These are phyloP conservation scores for Niveomyces coronatus DNA, from an alignment of 2,329 filamentous ascomycete species.

Conservation along the genomic window DNA sequence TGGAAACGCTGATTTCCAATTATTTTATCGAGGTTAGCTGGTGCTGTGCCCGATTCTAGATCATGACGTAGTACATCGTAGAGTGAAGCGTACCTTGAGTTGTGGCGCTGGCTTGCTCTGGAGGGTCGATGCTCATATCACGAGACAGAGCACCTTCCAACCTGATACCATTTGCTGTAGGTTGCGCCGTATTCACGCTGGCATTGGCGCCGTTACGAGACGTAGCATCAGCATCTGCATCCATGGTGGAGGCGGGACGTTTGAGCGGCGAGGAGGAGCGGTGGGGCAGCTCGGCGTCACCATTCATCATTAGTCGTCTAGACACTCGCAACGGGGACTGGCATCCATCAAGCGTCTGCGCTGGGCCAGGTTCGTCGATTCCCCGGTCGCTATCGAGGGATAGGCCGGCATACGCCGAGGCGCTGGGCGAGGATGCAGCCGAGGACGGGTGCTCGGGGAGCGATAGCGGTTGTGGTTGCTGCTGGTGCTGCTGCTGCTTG, in stretches of 20 bases:
- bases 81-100: conserved; percentile 18
- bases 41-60: neutral
- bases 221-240: conserved; percentile 34
- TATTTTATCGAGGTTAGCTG: neutral
- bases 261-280: conserved; percentile 56
- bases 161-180: conserved; percentile 14
- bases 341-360: conserved; percentile 30
- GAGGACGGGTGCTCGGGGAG: conserved; percentile 43
- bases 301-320: conserved; percentile 47
- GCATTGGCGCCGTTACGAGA: conserved; percentile 35
- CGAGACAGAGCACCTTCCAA: conserved; percentile 19
- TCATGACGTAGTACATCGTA: neutral
- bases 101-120: conserved; percentile 14
- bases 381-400: conserved; percentile 46
- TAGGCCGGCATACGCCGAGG: conserved; percentile 44
- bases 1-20: conserved; percentile 20
- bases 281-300: conserved; percentile 42
- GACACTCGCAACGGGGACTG: conserved; percentile 43
- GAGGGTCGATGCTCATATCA: conserved; percentile 32
- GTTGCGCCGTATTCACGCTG: conserved; percentile 30
- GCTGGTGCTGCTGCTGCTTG: conserved; percentile 1
- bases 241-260: conserved; percentile 52
- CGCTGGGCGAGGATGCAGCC: conserved; percentile 46
- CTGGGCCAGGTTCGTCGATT: conserved; percentile 34
- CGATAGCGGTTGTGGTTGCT: conserved; percentile 17